A percentile compares a stretch with the other conserved stretches of the same genome.
Conservation (phyloP, 495 filamentous ascomycete species). For the Evernia prunastri region DNA sequence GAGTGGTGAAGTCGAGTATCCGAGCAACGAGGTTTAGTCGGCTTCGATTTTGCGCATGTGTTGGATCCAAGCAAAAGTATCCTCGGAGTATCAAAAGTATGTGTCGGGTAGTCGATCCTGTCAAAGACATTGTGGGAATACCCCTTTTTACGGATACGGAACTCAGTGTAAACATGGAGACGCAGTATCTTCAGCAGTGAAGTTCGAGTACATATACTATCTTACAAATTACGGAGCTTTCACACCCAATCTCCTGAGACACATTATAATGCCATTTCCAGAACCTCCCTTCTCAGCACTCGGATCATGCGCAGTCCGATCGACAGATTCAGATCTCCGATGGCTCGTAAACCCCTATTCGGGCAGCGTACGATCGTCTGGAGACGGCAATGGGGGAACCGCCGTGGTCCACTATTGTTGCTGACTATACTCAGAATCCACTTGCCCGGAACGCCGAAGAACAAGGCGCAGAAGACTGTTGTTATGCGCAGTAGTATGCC, state of each 20-base stretch:
- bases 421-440: too few relatives aligned
- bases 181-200: background rate
- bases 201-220: background rate
- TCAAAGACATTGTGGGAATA: background rate
- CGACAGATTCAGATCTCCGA: too few relatives aligned
- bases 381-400: too few relatives aligned
- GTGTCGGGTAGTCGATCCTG: background rate
- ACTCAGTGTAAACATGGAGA: background rate
- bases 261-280: background rate
- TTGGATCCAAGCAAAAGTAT: slow-evolving; percentile 42
- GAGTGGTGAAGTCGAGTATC: slow-evolving; percentile 64
- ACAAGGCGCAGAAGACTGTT: background rate
- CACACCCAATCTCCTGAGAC: background rate
- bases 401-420: too few relatives aligned
- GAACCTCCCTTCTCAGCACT: background rate
- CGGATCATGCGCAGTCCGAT: too few relatives aligned
- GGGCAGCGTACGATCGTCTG: too few relatives aligned
- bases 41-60: background rate
- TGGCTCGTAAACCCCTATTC: too few relatives aligned
- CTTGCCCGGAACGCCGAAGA: background rate
- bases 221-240: background rate
- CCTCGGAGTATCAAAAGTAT: background rate
- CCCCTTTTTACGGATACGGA: background rate
- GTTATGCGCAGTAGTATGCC: background rate
- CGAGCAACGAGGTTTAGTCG: slow-evolving; percentile 55